Conservation (phyloP, 129 eudicot genomes). For the Ambrosia trifida region DNA sequence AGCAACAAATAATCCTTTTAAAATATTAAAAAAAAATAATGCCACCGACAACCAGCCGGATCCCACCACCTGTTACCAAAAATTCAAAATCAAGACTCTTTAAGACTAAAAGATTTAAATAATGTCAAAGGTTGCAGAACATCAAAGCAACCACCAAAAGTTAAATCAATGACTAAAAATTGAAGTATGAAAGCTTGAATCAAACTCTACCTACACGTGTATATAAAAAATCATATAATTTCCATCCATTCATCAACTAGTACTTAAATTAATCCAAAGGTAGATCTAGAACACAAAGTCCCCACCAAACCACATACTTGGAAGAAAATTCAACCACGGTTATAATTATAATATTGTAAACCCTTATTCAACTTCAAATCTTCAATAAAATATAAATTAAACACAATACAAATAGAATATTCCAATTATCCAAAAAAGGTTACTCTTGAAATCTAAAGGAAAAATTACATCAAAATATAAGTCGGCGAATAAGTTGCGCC, state of each 20-base stretch:
- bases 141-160: not conserved
- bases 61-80: conserved; percentile 6
- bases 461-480: too few species aligned
- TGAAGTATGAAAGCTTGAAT: conserved; percentile 19
- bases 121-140: not conserved
- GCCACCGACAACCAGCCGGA: conserved; percentile 21
- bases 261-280: conserved; percentile 8
- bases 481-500: too few species aligned
- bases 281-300: conserved; percentile 34
- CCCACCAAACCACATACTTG: conserved; percentile 12
- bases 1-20: conserved; percentile 13
- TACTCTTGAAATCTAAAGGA: too few species aligned
- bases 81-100: conserved; percentile 1
- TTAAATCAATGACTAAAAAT: not conserved
- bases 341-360: conserved; percentile 11
- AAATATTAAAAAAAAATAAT: not conserved
- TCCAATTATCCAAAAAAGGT: not conserved
- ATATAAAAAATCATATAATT: conserved; percentile 12
- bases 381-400: not conserved
- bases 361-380: conserved; percentile 8
- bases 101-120: conserved; percentile 7
- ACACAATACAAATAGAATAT: not conserved
- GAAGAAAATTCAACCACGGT: conserved; percentile 21
- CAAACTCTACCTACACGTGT: conserved; percentile 42
- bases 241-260: conserved; percentile 29